Conservation (phyloP, 371 early-diverging fungal species). For the Mortierella sp. region DNA sequence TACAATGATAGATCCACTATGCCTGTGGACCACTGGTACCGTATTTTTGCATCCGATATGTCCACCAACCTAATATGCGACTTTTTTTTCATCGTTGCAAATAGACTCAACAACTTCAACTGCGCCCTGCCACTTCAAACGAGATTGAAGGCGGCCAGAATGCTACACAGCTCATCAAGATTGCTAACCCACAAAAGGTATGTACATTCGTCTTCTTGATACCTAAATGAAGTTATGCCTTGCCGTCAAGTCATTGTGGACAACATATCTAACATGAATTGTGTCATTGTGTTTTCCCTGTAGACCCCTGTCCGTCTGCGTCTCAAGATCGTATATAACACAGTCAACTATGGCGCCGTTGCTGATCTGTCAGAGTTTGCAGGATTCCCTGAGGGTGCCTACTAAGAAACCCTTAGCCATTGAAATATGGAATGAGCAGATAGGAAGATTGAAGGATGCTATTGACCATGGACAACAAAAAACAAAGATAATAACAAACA, state of each 20-base stretch:
- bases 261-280: too few species aligned
- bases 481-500: slow-evolving; percentile 12
- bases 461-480: slow-evolving; percentile 2
- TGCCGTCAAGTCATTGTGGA: too few species aligned
- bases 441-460: background rate
- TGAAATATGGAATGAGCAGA: background rate
- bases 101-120: slow-evolving; percentile 83
- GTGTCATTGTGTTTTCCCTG: slow-evolving; percentile 11
- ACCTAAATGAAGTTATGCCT: too few species aligned
- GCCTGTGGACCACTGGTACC: too few species aligned
- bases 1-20: too few species aligned
- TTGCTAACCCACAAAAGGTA: slow-evolving; percentile 91
- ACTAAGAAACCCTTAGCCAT: slow-evolving; percentile 25
- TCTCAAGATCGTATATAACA: slow-evolving; percentile 78
- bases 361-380: slow-evolving; percentile 87
- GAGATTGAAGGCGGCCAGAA: slow-evolving; percentile 69
- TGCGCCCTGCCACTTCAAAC: slow-evolving; percentile 83
- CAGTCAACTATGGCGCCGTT: slow-evolving; percentile 68
- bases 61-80: background rate
- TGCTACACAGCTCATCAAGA: slow-evolving; percentile 85
- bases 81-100: background rate
- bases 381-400: slow-evolving; percentile 75
- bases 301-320: slow-evolving; percentile 82
- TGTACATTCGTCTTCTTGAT: background rate
- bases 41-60: background rate